phyloP scores from a whole-genome alignment of 495 filamentous ascomycete species.

The Aspergillus saccharolyticus region DNA sequence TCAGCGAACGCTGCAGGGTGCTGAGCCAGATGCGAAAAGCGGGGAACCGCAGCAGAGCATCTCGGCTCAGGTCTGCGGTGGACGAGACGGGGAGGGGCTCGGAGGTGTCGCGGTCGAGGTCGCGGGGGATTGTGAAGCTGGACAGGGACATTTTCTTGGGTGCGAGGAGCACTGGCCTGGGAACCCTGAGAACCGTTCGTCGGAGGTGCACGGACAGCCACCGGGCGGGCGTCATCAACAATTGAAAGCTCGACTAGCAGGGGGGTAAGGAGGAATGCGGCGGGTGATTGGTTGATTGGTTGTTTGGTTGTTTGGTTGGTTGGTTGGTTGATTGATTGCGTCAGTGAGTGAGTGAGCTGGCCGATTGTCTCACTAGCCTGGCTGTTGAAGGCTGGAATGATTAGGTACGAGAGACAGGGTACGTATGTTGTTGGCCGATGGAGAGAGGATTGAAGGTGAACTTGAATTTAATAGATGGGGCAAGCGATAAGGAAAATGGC shows the following conservation, averaged over 20 bases:
- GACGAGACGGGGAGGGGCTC: conserved; percentile 48
- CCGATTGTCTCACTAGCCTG: background rate
- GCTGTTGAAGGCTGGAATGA: background rate
- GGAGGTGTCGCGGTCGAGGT: conserved; percentile 16
- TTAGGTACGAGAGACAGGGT: background rate
- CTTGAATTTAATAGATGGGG: too few relatives aligned
- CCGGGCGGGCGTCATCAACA: conserved; percentile 1
- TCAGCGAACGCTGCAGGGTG: conserved; percentile 61
- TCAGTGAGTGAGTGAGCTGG: too few relatives aligned
- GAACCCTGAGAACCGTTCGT: conserved; percentile 2
- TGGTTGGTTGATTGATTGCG: background rate
- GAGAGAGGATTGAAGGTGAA: background rate
- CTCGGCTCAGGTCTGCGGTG: conserved; percentile 51
- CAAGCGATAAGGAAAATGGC: too few relatives aligned
- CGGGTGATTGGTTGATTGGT: background rate
- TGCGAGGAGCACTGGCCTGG: background rate
- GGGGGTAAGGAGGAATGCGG: background rate
- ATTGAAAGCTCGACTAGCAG: background rate
- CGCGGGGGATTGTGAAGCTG: conserved; percentile 45
- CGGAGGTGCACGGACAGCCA: conserved; percentile 8
- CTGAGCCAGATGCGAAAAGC: conserved; percentile 71
- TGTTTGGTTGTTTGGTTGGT: background rate
- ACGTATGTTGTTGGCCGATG: background rate
- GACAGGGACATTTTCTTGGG: conserved; percentile 25
- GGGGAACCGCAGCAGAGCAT: conserved; percentile 62